Evolutionary conservation across 352 stramenopile species (phyloP), one percentile per base, ranked within the genome.

Genomic region (Phytopythium oedochilum): DNA sequence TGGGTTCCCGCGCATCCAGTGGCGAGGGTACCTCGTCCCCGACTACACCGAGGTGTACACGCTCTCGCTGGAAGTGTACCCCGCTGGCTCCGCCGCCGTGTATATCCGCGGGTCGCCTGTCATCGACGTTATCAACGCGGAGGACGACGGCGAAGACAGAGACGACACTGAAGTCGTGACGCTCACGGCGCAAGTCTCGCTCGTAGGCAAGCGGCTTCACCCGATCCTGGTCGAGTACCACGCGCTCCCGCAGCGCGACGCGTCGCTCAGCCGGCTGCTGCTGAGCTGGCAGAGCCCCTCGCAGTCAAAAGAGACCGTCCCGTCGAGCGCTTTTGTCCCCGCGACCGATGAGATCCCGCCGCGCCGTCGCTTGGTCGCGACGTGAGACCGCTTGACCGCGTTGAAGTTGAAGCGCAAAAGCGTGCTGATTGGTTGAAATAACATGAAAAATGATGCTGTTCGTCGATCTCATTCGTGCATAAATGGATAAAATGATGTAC

Each of bases 201-300:
- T 86, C 26, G 51, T 75, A 22, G 48, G 46, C 2, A 61, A 53
- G 2, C 58, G 65, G 17, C 59, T 85, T 2, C 56, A 86, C 17
- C 56, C 55, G n/a, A 71, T 88, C 35, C 57, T 58, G 6, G 40
- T 88, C 43, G 73, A 85, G 43, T 85, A 85, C 45, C 70, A 43
- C 8, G 63, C 54, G 3, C 35, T 22, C 7, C 32, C 35, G 49
- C 32, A 43, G 22, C 49, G 36, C 25, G 34, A 55, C 22, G 20
- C 47, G 31, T 48, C 57, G 0, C 58, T 46, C 14, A 34, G 39
- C 26, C 52, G 59, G 15, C 11, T 76, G 18, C 26, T 58, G 18
- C 46, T 78, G 42, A 44, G 45, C 14, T 78, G 69, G 64, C 28
- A 66, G 53, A 78, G 70, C 35, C 45, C 28, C 9, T 66, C 57